These are phyloP conservation scores for Naganishia antarctica DNA, from an alignment of 768 basidiomycete species.

Conservation along the genomic window DNA sequence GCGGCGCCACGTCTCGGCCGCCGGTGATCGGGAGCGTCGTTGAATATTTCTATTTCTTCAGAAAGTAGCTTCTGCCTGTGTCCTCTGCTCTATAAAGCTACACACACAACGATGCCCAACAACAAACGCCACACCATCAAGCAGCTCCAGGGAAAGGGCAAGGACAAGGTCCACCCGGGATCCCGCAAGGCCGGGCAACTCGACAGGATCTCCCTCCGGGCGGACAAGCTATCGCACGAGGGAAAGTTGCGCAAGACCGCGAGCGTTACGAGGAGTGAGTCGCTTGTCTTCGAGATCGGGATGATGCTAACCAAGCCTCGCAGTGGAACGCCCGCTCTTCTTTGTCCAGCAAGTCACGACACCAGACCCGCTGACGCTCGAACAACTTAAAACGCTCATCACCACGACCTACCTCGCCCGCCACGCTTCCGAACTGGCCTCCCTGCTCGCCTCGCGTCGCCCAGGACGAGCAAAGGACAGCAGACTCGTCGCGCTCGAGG, in stretches of 20 bases:
- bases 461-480: slow-evolving; percentile 46
- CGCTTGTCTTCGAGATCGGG: too few relatives aligned
- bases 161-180: slow-evolving; percentile 48
- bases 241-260: slow-evolving; percentile 33
- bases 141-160: slow-evolving; percentile 46
- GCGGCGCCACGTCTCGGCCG: neutral
- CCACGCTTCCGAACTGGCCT: slow-evolving; percentile 39
- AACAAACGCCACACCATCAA: slow-evolving; percentile 46
- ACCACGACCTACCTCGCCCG: slow-evolving; percentile 44
- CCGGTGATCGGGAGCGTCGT: neutral
- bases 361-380: slow-evolving; percentile 38
- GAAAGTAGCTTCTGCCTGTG: too few relatives aligned
- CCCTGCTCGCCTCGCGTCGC: slow-evolving; percentile 39
- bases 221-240: slow-evolving; percentile 42
- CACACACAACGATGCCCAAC: slow-evolving; percentile 36
- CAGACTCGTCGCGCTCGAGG: slow-evolving; percentile 44
- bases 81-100: neutral
- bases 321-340: slow-evolving; percentile 48
- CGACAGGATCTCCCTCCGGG: slow-evolving; percentile 45
- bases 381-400: slow-evolving; percentile 40
- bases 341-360: slow-evolving; percentile 46
- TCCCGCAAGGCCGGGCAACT: slow-evolving; percentile 49
- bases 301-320: neutral
- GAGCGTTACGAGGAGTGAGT: slow-evolving; percentile 29
- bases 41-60: neutral